phyloP scores from a whole-genome alignment of 2,329 filamentous ascomycete species.

The Pseudocercospora cruenta region DNA sequence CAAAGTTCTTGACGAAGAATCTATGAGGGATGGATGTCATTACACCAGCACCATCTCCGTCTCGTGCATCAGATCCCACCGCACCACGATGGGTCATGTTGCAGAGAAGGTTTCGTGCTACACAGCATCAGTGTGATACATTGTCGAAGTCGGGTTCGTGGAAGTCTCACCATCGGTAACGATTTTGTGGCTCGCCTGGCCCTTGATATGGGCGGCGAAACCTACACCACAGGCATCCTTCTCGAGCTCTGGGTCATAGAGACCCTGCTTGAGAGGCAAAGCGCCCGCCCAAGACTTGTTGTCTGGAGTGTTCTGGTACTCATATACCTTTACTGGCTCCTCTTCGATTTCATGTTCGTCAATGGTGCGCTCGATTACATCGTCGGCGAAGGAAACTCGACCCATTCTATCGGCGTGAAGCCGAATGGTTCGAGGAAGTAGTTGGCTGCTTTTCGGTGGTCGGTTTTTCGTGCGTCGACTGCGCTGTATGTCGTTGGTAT shows the following conservation, averaged over 20 bases:
- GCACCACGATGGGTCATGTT: constrained; percentile 99
- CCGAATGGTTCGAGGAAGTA: constrained; percentile 43
- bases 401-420: constrained; percentile 59
- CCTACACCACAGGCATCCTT: constrained; percentile 99
- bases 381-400: constrained; percentile 56
- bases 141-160: not conserved
- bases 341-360: constrained; percentile 54
- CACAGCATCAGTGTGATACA: constrained; percentile 38
- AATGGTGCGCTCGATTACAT: constrained; percentile 50
- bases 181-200: constrained; percentile 95
- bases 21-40: constrained; percentile 99
- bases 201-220: constrained; percentile 98
- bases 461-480: constrained; percentile 7
- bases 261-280: constrained; percentile 95
- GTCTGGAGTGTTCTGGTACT: constrained; percentile 76
- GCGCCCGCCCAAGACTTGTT: constrained; percentile 95
- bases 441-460: constrained; percentile 11
- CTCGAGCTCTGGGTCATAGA: constrained; percentile 93
- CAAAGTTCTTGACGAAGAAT: constrained; percentile 99
- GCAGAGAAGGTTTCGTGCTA: constrained; percentile 90
- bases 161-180: constrained; percentile 86
- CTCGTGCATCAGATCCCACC: constrained; percentile 94
- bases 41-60: constrained; percentile 97
- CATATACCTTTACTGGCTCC: constrained; percentile 68
- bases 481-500: constrained; percentile 8